phyloP scores from a whole-genome alignment of 129 eudicot species.

The Lonicera japonica region DNA sequence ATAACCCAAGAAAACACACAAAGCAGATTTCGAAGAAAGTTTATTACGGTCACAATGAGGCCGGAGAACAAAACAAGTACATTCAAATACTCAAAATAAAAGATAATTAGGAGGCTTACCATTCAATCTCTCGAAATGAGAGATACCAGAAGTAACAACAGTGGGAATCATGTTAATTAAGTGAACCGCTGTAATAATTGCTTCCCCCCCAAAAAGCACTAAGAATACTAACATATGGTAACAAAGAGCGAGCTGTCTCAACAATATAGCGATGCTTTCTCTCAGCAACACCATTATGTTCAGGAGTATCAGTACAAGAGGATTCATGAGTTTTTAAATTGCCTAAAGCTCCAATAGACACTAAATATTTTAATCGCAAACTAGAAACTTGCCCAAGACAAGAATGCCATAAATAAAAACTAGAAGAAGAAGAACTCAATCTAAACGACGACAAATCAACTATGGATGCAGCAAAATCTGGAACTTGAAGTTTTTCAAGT shows the following conservation, averaged over 20 bases:
- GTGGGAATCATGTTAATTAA: no score
- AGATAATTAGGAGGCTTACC: slow-evolving; percentile 4
- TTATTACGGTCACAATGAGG: not conserved
- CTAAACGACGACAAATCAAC: not conserved
- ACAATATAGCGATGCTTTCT: not conserved
- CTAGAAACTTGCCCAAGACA: not conserved
- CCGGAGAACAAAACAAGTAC: no score
- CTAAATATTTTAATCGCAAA: not conserved
- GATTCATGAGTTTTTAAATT: no score
- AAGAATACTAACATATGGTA: not conserved
- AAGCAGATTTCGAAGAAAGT: not conserved
- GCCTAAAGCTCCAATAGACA: not conserved
- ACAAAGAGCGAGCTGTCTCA: not conserved
- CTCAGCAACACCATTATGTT: not conserved
- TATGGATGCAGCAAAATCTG: no score
- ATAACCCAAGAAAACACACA: not conserved
- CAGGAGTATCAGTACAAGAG: slow-evolving; percentile 1
- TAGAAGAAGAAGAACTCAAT: not conserved
- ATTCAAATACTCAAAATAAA: slow-evolving; percentile 1
- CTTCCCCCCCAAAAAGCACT: no score
- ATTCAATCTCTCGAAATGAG: no score
- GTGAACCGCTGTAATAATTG: no score
- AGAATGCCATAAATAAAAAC: no score
- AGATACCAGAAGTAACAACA: no score
- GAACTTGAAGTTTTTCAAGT: no score